Base-by-base conservation (phyloP, 306 rosid species). In the Elaeagnus macrophylla region DNA sequence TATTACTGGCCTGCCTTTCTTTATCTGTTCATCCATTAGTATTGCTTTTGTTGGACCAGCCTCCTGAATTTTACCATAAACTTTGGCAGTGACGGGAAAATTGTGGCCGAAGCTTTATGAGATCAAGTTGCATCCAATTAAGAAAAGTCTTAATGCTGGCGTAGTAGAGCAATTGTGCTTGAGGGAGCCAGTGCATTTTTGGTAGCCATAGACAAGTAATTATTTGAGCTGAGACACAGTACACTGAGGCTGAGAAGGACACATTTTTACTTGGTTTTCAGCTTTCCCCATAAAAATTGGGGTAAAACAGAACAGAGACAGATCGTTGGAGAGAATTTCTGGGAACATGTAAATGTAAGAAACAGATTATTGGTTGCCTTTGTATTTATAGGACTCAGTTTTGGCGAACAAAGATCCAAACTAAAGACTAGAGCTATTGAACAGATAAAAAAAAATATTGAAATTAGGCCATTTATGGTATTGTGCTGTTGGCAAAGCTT, bases 31-130 rank as follows among this genome's bases (percentile, higher is more conserved):
- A 9, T 7, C 3, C 12, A 44, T 44, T 44, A 10, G 12, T 5
- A 44, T 1, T 44, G 14, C 7, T n/a, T 10, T 15, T 44, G 15
- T n/a, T n/a, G 7, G 17, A 7, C 16, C 14, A 44, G 10, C 48
- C 12, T 11, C 14, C 2, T 25, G 4, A 25, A 25, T 25, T 25
- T 25, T 25, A 25, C 61, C 35, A 54, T 59, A 41, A n/a, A 57
- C 73, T 37, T 18, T 65, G 69, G 68, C 84, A 90, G 97, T 90
- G 66, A 90, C 97, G 0, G 95, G 97, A 65, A 90, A 90, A 76
- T 61, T 77, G 13, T 90, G 97, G 97, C 95, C 97, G 15, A 79
- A 77, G 79, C 75, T 90, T 37, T 86, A 64, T 62, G 95, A 90
- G 77, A 75, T 86, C 66, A 77, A 79, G 72, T 53, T 83, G 66